Evolutionary conservation across 495 filamentous ascomycete species (phyloP), one percentile per base, ranked within the genome.

Genomic region (Penicillium argentinense): DNA sequence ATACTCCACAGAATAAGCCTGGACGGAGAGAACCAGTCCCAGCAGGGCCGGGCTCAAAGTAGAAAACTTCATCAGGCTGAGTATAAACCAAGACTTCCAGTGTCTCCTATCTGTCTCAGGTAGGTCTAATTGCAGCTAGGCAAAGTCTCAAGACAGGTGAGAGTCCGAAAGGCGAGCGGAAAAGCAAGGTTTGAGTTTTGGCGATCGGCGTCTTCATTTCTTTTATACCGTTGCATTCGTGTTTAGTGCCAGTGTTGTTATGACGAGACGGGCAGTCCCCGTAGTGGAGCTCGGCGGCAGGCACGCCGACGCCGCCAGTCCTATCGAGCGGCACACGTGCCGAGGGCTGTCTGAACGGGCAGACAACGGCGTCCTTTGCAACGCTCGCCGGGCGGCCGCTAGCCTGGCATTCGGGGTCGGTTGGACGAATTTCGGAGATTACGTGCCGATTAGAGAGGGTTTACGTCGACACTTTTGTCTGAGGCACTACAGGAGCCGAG

Each of bases 1-100:
- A 56, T 88, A 89, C 39, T 80, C 73, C 38, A 85, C 68, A 29
- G 54, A 56, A 0, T 56, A 42, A 2, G 63, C 63, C 6, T 59
- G 51, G 1, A 50, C 61, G 2, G 46, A 45, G 14, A 55, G 46
- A 32, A 53, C 46, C 12, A 64, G 51, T 24, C 51, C 61, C 27
- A 65, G 23, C 19, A 62, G 52, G 30, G 56, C 46, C 26, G 38
- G 32, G 40, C 44, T 42, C 24, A 64, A 22, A 22, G 42, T 40
- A 11, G 57, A 58, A 23, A 66, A 19, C 56, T 62, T 70, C 68
- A 72, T 72, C 16, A 25, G 14, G 45, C 22, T 34, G 39, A 17
- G 43, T 37, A n/a, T n/a, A n/a, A n/a, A n/a, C n/a, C n/a, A n/a
- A n/a, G n/a, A n/a, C n/a, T n/a, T n/a, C n/a, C n/a, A n/a, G n/a